Conservation (phyloP, 2,329 filamentous ascomycete genomes). For the Colletotrichum kahawae region DNA sequence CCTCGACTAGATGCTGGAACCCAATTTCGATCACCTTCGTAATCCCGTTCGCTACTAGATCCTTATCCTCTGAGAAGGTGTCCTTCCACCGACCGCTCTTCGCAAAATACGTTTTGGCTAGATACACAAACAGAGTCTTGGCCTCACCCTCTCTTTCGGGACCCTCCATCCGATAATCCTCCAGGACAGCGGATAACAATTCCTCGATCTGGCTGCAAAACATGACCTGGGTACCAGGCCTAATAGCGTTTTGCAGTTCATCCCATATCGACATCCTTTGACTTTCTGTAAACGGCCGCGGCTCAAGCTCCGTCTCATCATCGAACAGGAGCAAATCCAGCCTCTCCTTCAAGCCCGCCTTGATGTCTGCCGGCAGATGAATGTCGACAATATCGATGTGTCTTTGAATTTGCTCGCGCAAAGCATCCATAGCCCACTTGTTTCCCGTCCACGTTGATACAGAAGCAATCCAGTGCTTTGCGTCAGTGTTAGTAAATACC, state of each 20-base stretch:
- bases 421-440: slow-evolving; percentile 23
- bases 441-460: slow-evolving; percentile 24
- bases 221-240: slow-evolving; percentile 24
- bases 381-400: slow-evolving; percentile 29
- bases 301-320: slow-evolving; percentile 19
- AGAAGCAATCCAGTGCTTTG: slow-evolving; percentile 21
- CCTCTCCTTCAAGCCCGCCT: slow-evolving; percentile 13
- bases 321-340: slow-evolving; percentile 17
- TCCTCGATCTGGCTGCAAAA: slow-evolving; percentile 22
- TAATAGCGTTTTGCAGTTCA: slow-evolving; percentile 25
- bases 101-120: slow-evolving; percentile 25
- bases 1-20: slow-evolving; percentile 24
- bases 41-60: slow-evolving; percentile 25
- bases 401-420: slow-evolving; percentile 30
- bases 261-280: slow-evolving; percentile 26
- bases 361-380: slow-evolving; percentile 22
- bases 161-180: slow-evolving; percentile 23
- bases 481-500: neutral
- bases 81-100: slow-evolving; percentile 26
- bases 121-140: slow-evolving; percentile 9
- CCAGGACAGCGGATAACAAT: slow-evolving; percentile 21
- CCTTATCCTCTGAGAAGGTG: slow-evolving; percentile 22
- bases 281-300: slow-evolving; percentile 14
- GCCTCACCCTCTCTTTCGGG: slow-evolving; percentile 20
- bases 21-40: slow-evolving; percentile 25